Evolutionary conservation across 2,329 filamentous ascomycete genomes (phyloP), one percentile per base, ranked within the genome.

Genomic region (Microthyrium microscopicum): DNA sequence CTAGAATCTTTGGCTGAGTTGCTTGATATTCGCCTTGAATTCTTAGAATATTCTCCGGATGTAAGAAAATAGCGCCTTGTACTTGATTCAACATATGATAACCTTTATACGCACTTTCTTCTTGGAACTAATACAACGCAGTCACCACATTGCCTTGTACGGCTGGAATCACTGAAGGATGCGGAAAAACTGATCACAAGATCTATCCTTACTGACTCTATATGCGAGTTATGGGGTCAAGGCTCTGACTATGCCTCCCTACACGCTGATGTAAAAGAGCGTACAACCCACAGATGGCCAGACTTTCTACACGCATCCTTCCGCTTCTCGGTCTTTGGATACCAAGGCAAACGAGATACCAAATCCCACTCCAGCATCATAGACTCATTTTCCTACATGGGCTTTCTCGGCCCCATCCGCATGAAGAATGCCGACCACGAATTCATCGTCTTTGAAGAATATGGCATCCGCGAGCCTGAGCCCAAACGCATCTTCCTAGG

Each of bases 221-320:
- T 95, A 42, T 81, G 89, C 58, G 83, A 91, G 50, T 69, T 94
- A 41, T 95, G 89, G 87, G 87, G 79, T 13, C 59, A 62, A 22
- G 85, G 78, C 11, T 46, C 58, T 8, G 73, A 64, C 29, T 76
- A 91, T 46, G 58, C 71, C 3, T 60, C 67, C 28, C 64, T 94
- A 2, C 82, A 92, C 48, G 55, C 60, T 29, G 66, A 72, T 35
- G 64, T 92, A 37, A 66, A 62, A 40, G 48, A 49, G 5, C 59
- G 61, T 25, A 78, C 79, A 1, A 46, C 64, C 3, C 58, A 71
- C 34, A 60, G 73, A 38, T 93, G 84, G 84, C 44, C 60, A 1
- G 45, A 57, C 7, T 92, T 84, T 55, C 58, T 62, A 38, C 51
- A 60, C 0, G 56, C 57, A 17, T 75, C 82, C 1, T 95, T 95